Evolutionary conservation across 176 grass and related monocot species (phyloP).

Genomic region (Avena insularis): DNA sequence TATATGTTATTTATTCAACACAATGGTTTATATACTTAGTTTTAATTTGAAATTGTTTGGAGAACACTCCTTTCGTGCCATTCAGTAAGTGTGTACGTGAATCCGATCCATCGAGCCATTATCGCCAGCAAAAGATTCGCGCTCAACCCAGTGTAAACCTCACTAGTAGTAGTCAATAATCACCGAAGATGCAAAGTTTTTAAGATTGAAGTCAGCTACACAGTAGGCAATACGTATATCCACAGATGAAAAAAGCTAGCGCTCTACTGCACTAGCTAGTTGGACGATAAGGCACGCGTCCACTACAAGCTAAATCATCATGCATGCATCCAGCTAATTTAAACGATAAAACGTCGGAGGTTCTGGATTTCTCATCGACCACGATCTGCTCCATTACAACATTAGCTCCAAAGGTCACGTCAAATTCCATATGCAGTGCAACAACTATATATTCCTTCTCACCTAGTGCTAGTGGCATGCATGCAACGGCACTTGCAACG

Average conservation of each 20-base stretch:
- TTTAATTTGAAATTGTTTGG: too few species aligned
- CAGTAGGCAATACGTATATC: slow-evolving; percentile 12
- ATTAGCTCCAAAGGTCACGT: not conserved
- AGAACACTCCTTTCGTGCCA: too few species aligned
- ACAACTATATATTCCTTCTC: not conserved
- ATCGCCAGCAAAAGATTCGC: not conserved
- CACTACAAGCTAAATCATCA: slow-evolving; percentile 11
- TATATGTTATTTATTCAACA: too few species aligned
- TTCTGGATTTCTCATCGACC: slow-evolving; percentile 11
- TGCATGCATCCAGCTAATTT: not conserved
- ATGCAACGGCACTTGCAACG: slow-evolving; percentile 26
- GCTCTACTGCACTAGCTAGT: slow-evolving; percentile 19
- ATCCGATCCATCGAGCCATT: not conserved
- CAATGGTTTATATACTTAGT: too few species aligned
- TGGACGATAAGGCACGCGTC: slow-evolving; percentile 13
- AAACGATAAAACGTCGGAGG: slow-evolving; percentile 30
- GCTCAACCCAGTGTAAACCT: not conserved
- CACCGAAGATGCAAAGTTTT: not conserved
- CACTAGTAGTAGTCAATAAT: not conserved
- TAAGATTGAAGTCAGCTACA: slow-evolving; percentile 21
- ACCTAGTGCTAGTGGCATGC: not conserved
- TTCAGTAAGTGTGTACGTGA: not conserved
- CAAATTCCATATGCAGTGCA: slow-evolving; percentile 5
- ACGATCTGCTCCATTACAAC: not conserved
- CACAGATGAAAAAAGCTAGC: slow-evolving; percentile 27